Evolutionary conservation across 2,329 filamentous ascomycete genomes (phyloP), one percentile per base, ranked within the genome.

Genomic region (Fusarium mexicanum): DNA sequence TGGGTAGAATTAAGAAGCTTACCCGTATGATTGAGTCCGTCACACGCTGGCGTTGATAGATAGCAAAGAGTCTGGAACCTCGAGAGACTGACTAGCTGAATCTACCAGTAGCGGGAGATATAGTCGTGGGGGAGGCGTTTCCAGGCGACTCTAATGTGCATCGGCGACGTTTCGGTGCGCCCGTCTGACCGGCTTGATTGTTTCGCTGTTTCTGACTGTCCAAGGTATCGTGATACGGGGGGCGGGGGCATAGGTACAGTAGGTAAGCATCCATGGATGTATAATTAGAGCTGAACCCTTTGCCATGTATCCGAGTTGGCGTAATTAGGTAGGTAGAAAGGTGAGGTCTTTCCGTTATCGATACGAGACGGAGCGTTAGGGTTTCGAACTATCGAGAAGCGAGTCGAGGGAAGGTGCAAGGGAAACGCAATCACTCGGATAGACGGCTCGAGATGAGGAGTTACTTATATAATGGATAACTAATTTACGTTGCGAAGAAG

Each of bases 41-140:
- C 62, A 26, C 20, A 61, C 54, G 43, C 61, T 35, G 61, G 71
- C 6, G 26, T 51, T 33, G 40, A 67, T 40, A 31, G 60, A 35
- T 35, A 58, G 33, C 43, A 41, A 37, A 41, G 69, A 67, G 74
- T 70, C 75, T 77, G 67, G 75, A 76, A 77, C 70, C n/a, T 73
- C 55, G 35, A 67, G 55, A 64, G 74, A 58, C 70, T 66, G 74
- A 58, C 72, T 66, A 72, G 64, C 61, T 67, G 60, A 37, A 48
- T 63, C 48, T 74, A 61, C 48, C 57, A 53, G 57, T 55, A 55
- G 64, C 38, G 37, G 61, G 48, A 47, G 48, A 35, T 53, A 55
- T 50, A 37, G 60, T 72, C 61, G 62, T 68, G 62, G 65, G 64
- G 72, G 51, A 75, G 71, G 69, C 66, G 71, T 64, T 61, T 48